Conservation (phyloP, 108 stramenopile genomes). For the Skeletonema menzelii region DNA sequence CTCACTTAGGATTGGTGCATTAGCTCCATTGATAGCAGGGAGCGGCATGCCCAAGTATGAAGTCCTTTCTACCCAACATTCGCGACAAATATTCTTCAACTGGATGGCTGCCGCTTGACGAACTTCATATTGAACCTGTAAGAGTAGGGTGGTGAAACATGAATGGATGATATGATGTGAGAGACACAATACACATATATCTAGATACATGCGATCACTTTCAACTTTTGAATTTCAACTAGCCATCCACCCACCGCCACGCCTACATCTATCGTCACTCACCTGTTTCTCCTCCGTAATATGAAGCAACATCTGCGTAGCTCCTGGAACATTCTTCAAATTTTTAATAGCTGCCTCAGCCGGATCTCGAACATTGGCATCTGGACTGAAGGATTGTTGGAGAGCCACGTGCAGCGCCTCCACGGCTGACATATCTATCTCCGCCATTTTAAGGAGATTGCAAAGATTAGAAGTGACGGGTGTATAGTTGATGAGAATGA, state of each 20-base stretch:
- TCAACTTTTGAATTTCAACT: not conserved
- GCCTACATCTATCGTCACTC: conserved; percentile 16
- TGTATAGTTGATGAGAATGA: not conserved
- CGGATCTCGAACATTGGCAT: conserved; percentile 68
- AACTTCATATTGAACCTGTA: conserved; percentile 78
- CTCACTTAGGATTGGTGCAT: conserved; percentile 56
- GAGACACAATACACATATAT: not conserved
- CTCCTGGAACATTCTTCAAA: conserved; percentile 81
- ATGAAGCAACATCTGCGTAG: conserved; percentile 74
- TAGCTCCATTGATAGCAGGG: conserved; percentile 31
- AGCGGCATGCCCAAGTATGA: conserved; percentile 57
- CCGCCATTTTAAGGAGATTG: not conserved
- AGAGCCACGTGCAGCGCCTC: conserved; percentile 86
- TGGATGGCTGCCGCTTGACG: conserved; percentile 90
- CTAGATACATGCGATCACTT: not conserved
- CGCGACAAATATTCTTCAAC: conserved; percentile 89
- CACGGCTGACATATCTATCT: conserved; percentile 51
- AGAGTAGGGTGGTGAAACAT: not conserved
- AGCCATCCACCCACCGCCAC: not conserved
- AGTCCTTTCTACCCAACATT: conserved; percentile 85
- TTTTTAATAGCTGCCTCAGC: conserved; percentile 84
- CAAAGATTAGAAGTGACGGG: not conserved
- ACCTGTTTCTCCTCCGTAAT: conserved; percentile 88
- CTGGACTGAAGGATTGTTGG: conserved; percentile 89
- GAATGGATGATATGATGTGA: conserved; percentile 1